phyloP scores from a whole-genome alignment of 345 rosid genomes.

The Murraya koenigii region DNA sequence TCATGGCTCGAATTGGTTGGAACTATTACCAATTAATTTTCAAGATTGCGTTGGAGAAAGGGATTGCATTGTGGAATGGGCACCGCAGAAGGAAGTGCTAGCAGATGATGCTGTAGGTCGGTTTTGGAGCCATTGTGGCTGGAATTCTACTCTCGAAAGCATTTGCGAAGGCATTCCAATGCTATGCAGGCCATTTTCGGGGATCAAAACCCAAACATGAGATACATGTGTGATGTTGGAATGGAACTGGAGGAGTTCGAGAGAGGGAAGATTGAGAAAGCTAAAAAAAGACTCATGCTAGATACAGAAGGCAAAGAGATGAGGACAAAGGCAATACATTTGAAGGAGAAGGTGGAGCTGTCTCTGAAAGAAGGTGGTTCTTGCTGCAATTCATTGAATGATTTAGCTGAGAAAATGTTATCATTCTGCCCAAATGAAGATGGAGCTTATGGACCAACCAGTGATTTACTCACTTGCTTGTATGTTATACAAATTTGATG shows the following conservation, averaged over 20 bases:
- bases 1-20: slow-evolving; percentile 5
- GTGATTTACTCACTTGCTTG: too few relatives aligned
- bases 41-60: slow-evolving; percentile 13
- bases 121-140: slow-evolving; percentile 35
- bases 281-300: slow-evolving; percentile 22
- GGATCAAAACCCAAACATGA: slow-evolving; percentile 21
- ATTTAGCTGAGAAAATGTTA: slow-evolving; percentile 19
- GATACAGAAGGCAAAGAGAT: slow-evolving; percentile 18
- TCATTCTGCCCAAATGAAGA: background rate
- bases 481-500: background rate
- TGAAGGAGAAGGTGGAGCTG: slow-evolving; percentile 19
- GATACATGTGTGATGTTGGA: slow-evolving; percentile 23
- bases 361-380: slow-evolving; percentile 19
- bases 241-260: slow-evolving; percentile 16
- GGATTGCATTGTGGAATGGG: slow-evolving; percentile 34
- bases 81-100: slow-evolving; percentile 29
- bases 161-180: slow-evolving; percentile 25
- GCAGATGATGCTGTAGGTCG: slow-evolving; percentile 28
- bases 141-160: slow-evolving; percentile 31
- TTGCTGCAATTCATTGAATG: slow-evolving; percentile 16
- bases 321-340: slow-evolving; percentile 11
- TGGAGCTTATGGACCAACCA: too few relatives aligned
- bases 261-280: slow-evolving; percentile 16
- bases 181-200: slow-evolving; percentile 23
- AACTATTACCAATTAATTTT: slow-evolving; percentile 15